Evolutionary conservation across 164 flowering plant species (phyloP).

Genomic region (Tetrastigma voinierianum): DNA sequence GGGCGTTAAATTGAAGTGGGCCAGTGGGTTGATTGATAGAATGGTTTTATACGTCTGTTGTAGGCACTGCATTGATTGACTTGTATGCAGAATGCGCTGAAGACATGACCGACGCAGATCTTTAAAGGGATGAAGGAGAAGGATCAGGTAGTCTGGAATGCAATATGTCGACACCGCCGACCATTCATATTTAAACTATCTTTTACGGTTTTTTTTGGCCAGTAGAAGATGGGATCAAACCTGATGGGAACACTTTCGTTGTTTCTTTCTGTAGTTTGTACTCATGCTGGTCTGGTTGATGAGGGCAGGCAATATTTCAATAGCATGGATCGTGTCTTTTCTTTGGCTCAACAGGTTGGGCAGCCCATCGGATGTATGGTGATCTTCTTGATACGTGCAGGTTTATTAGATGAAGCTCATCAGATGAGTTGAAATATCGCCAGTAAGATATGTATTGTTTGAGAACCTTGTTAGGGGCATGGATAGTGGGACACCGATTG

Average conservation of each 20-base stretch:
- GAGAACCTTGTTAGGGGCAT: constrained; percentile 37
- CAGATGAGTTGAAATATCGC: constrained; percentile 29
- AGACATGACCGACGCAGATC: constrained; percentile 22
- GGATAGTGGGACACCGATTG: constrained; percentile 24
- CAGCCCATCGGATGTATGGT: constrained; percentile 41
- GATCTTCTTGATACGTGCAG: constrained; percentile 32
- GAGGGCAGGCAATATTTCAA: constrained; percentile 29
- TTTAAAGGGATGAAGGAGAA: constrained; percentile 27
- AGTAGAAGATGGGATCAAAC: constrained; percentile 31
- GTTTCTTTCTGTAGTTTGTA: constrained; percentile 33
- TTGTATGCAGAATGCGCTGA: constrained; percentile 41
- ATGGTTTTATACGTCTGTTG: constrained; percentile 20
- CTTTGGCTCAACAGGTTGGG: constrained; percentile 24
- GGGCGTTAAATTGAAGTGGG: constrained; percentile 31
- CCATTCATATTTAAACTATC: constrained; percentile 24
- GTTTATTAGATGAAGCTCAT: constrained; percentile 31
- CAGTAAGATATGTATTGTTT: constrained; percentile 33
- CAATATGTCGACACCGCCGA: constrained; percentile 30
- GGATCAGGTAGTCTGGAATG: constrained; percentile 34
- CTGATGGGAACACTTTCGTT: constrained; percentile 30
- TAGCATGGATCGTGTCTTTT: constrained; percentile 21
- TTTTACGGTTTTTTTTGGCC: constrained; percentile 30
- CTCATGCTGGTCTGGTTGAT: too few species aligned
- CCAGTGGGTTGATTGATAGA: constrained; percentile 22
- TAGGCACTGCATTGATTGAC: too few species aligned